Conservation (phyloP, 2,329 filamentous ascomycete species). For the Aspergillus awamori region DNA sequence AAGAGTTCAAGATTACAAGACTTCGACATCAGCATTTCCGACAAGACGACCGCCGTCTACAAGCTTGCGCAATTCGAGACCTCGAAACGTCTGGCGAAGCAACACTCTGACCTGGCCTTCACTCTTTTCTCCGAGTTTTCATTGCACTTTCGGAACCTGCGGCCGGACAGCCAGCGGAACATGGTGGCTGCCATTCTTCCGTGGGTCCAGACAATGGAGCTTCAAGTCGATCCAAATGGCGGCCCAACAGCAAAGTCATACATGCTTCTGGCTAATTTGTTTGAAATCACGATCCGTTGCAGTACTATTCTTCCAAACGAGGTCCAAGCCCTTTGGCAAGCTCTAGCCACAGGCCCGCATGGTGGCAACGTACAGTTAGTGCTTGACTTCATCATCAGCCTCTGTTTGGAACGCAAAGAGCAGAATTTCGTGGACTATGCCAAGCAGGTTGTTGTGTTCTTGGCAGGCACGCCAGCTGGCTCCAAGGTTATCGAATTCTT, state of each 20-base stretch:
- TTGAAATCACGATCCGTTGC: slow-evolving; percentile 94
- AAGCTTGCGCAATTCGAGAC: slow-evolving; percentile 97
- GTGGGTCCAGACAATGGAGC: slow-evolving; percentile 92
- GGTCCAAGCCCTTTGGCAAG: slow-evolving; percentile 96
- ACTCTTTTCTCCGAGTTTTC: slow-evolving; percentile 96
- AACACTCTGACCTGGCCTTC: slow-evolving; percentile 87
- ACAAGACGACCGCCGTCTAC: slow-evolving; percentile 97
- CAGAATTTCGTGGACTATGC: slow-evolving; percentile 98
- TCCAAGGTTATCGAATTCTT: slow-evolving; percentile 94
- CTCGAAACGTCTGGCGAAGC: slow-evolving; percentile 83
- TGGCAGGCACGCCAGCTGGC: slow-evolving; percentile 82
- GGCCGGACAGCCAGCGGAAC: slow-evolving; percentile 82
- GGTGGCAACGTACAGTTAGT: slow-evolving; percentile 92
- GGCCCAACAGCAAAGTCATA: slow-evolving; percentile 90
- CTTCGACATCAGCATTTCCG: slow-evolving; percentile 96
- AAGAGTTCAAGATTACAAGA: slow-evolving; percentile 92
- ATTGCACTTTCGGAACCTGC: slow-evolving; percentile 84
- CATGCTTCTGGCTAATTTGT: slow-evolving; percentile 89
- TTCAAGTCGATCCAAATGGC: slow-evolving; percentile 88
- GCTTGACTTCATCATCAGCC: slow-evolving; percentile 91
- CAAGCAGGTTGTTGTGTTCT: slow-evolving; percentile 95
- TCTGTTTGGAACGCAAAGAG: slow-evolving; percentile 90
- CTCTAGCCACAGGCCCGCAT: slow-evolving; percentile 87
- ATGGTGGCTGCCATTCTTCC: slow-evolving; percentile 92
- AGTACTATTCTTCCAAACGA: slow-evolving; percentile 90